Base-by-base conservation (phyloP, 495 filamentous ascomycete genomes). In the Aspergillus biplanus region DNA sequence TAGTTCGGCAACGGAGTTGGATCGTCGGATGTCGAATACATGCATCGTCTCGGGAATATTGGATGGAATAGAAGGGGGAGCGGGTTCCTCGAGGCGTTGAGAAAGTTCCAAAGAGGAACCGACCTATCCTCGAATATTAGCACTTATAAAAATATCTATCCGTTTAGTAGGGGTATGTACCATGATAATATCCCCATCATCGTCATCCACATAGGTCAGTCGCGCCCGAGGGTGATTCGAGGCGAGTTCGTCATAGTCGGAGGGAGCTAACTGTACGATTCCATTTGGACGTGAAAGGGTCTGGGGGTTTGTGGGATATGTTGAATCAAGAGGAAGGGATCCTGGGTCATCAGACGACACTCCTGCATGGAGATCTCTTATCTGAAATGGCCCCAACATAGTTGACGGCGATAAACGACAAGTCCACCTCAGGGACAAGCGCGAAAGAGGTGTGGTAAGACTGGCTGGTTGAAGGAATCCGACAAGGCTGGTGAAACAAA, bases 141-240 rank as follows among this genome's bases (percentile, higher is more conserved):
- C 11, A 54, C 21, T 16, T 32, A 52, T 32, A 31, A 27, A 32
- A 59, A 52, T 7, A 39, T 52, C 27, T 62, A 58, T 37, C 42
- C 16, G 16, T 0, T 18, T 13, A 15, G 15, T 7, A 9, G 2
- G 44, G 55, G 37, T 27, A 55, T 69, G 11, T 67, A 85, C 84
- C 15, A 77, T 84, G 56, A 86, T 86, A 47, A 78, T 65, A 57
- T 83, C 82, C 1, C 76, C 82, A 65, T 84, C 82, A 63, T 86
- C 84, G 39, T 85, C 81, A 65, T 86, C 84, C 15, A 79, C 33
- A 69, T 86, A 86, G 12, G 74, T 83, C 57, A 86, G 61, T 32
- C 73, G 75, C 12, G 83, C 81, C 35, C 76, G 75, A n/a, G 84
- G 83, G 66, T 85, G 70, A 53, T 65, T 75, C 15, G 64, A 67